Conservation (phyloP, 1,284 basidiomycete species). For the Trichosporon sp. region DNA sequence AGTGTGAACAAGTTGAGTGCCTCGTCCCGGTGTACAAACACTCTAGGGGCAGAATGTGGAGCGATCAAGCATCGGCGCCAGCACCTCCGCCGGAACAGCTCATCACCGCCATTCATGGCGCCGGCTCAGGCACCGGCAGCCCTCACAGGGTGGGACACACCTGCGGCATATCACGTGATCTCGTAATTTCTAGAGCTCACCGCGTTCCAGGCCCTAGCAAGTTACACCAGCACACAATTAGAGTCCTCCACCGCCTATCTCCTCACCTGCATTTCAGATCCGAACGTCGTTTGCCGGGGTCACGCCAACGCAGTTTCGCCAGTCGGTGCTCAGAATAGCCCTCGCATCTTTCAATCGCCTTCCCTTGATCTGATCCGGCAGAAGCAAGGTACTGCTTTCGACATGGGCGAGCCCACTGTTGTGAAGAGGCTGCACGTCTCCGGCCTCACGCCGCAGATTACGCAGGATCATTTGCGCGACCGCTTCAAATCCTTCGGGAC, state of each 20-base stretch:
- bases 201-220: not conserved
- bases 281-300: not conserved
- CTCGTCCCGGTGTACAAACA: no score
- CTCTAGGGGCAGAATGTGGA: no score
- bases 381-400: not conserved
- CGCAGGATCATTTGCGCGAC: constrained; percentile 39
- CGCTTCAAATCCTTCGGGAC: constrained; percentile 43
- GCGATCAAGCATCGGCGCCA: not conserved
- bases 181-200: not conserved
- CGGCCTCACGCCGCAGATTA: constrained; percentile 43
- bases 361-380: not conserved
- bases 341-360: not conserved
- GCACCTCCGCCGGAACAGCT: not conserved
- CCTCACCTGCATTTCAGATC: not conserved
- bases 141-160: not conserved
- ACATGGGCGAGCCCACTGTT: constrained; percentile 20
- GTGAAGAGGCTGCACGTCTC: constrained; percentile 43
- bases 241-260: no score
- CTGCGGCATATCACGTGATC: not conserved
- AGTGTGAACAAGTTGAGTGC: not conserved
- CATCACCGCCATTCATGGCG: not conserved
- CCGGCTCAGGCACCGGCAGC: not conserved
- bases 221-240: no score
- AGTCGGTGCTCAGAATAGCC: not conserved
- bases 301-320: not conserved